Percentiles rank a stretch among this genome's conserved stretches.
phyloP scores from a whole-genome alignment of 371 early-diverging fungal genomes.

The Saksenaea vasiformis region DNA sequence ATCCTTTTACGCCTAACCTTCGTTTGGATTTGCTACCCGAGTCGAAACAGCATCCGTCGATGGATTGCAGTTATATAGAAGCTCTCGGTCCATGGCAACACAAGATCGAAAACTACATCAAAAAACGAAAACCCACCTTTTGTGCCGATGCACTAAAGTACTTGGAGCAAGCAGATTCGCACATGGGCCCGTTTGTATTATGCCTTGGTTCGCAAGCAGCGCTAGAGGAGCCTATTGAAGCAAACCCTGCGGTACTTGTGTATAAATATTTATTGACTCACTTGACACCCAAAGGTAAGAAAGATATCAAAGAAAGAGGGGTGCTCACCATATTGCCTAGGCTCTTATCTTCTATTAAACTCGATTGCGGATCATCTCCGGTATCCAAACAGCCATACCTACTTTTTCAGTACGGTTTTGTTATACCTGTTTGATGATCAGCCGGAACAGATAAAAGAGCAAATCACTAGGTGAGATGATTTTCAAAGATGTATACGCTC shows the following conservation, averaged over 20 bases:
- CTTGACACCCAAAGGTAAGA: slow-evolving; percentile 15
- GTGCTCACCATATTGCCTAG: slow-evolving; percentile 23
- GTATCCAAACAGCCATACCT: slow-evolving; percentile 95
- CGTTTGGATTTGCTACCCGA: slow-evolving; percentile 84
- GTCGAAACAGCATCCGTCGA: slow-evolving; percentile 46
- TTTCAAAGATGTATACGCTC: not conserved
- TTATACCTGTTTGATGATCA: slow-evolving; percentile 73
- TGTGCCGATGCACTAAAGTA: not conserved
- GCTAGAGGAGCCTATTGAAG: slow-evolving; percentile 20
- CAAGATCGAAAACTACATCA: not conserved
- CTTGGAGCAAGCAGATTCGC: slow-evolving; percentile 8
- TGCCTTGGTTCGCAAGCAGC: slow-evolving; percentile 32
- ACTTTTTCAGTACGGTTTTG: slow-evolving; percentile 81
- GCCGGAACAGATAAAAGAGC: slow-evolving; percentile 80
- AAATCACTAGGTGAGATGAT: slow-evolving; percentile 71
- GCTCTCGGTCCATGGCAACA: slow-evolving; percentile 6
- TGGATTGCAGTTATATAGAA: slow-evolving; percentile 22
- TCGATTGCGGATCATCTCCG: slow-evolving; percentile 95
- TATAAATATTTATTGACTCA: slow-evolving; percentile 31
- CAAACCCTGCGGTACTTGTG: slow-evolving; percentile 27
- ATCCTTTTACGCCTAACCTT: slow-evolving; percentile 94
- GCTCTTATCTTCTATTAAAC: slow-evolving; percentile 82
- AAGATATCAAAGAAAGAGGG: no score
- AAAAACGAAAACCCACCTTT: not conserved
- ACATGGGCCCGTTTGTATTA: slow-evolving; percentile 25